Evolutionary conservation across 2,329 filamentous ascomycete genomes (phyloP), one percentile per base, ranked within the genome.

Genomic region (Fusarium compactum): DNA sequence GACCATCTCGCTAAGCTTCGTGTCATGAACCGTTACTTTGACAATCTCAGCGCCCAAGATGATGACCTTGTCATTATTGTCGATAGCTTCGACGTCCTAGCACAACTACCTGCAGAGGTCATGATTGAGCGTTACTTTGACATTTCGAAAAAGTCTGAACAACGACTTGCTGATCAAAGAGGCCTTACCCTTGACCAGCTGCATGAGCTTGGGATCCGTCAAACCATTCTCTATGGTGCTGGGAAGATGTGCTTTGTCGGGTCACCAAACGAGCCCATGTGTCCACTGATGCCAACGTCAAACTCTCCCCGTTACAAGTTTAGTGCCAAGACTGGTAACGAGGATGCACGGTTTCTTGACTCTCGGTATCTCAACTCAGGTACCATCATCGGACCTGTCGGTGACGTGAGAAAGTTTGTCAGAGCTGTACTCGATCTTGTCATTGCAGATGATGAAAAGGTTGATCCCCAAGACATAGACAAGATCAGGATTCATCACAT

Each of bases 111-210:
- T 15, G 65, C 62, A 30, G 60, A 72, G 29, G 57, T 46, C 34
- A 61, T 67, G 63, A 70, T 75, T 30, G 54, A 74, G 58, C 67
- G 67, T 8, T 75, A 75, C 45, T 75, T 75, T 25, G 65, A 72
- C 4, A 45, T 70, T 1, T 55, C 57, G 8, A 29, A 40, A 5
- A 46, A 22, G 14, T 62, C 67, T 4, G 70, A 75, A 24, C 61
- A 66, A 24, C 62, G 55, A 5, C 59, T 75, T 4, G 71, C 72
- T 8, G 71, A 71, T 12, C 69, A 65, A 22, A 52, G 62, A 25
- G 71, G 71, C 3, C 51, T 74, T 20, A 64, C 58, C 2, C 20
- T 75, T 0, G 62, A 70, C 9, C 54, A 57, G 24, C 8, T 57
- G 12, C 44, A 57, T 7, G 44, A 57, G 32, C 32, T 57, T 16